Base-by-base conservation (phyloP, 2,329 filamentous ascomycete species). In the Fusarium sp. region DNA sequence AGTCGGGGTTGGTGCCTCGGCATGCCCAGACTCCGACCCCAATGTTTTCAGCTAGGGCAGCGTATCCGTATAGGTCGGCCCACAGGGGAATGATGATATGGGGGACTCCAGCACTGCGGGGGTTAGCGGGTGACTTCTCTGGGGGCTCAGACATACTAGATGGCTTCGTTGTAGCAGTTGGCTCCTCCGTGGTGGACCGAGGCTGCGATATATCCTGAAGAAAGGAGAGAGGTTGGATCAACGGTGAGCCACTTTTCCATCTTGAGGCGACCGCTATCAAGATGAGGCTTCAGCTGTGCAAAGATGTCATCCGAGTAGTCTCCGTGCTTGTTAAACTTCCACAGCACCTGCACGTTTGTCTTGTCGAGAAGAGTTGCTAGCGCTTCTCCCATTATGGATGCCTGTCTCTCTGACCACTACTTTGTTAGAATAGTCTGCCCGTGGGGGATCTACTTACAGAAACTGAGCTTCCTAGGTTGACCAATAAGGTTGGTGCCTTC, bases 21-120 rank as follows among this genome's bases (percentile, higher is more conserved):
- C 84, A 76, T 11, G 78, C 84, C 77, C 82, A 84, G 1, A 85
- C 69, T 2, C 86, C 86, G 20, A 88, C 81, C 0, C 83, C 83
- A 0, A 86, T 72, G 54, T 78, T 82, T 71, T 88, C 85, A 1
- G 82, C 84, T 4, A 82, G 80, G 11, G 77, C 78, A 5, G 86
- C 85, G 67, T 82, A 86, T 59, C 86, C 84, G 67, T 85, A 86
- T 0, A 83, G 80, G 61, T 88, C 86, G 1, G 83, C 78, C 86
- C 86, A 87, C 4, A 82, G 72, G 0, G 86, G 86, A 1, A 88
- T 76, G 10, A 87, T 74, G 9, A 88, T 72, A 54, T 87, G 86
- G 3, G 86, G 84, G 13, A 85, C 78, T 7, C 86, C 86, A n/a
- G 82, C 81, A 13, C 86, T 61, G 83, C 3, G 20, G 33, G 39